Percentiles rank a stretch among this genome's conserved stretches.
These are phyloP conservation scores for Ceratocystis cacaofunesta DNA, from an alignment of 2,329 filamentous ascomycete genomes.

Conservation along the genomic window DNA sequence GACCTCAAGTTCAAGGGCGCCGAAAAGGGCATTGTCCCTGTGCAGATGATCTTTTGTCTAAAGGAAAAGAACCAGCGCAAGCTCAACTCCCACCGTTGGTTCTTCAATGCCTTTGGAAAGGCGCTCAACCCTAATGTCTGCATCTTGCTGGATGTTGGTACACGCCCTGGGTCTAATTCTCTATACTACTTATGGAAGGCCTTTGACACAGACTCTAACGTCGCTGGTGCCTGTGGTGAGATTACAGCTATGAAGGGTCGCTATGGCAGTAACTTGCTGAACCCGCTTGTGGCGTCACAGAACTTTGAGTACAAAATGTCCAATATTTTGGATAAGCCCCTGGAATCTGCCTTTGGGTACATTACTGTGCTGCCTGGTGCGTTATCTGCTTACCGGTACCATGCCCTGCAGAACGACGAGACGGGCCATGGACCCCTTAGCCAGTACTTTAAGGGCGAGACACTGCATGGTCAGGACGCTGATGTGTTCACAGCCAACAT, in stretches of 20 bases:
- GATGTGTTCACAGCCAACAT: constrained; percentile 97
- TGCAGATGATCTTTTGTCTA: constrained; percentile 94
- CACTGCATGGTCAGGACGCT: constrained; percentile 84
- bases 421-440: constrained; percentile 89
- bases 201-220: constrained; percentile 93
- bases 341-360: constrained; percentile 95
- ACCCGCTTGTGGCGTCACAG: constrained; percentile 88
- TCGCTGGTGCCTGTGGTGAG: constrained; percentile 90
- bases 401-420: constrained; percentile 90
- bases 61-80: constrained; percentile 98
- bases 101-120: constrained; percentile 94
- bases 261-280: constrained; percentile 66
- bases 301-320: constrained; percentile 99
- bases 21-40: constrained; percentile 96
- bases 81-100: constrained; percentile 96
- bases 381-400: constrained; percentile 86
- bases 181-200: constrained; percentile 99
- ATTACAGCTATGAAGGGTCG: constrained; percentile 95
- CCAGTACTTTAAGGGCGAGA: constrained; percentile 99
- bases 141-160: constrained; percentile 91
- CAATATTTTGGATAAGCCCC: constrained; percentile 92
- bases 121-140: constrained; percentile 92
- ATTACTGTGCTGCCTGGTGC: constrained; percentile 95
- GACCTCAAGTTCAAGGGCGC: constrained; percentile 98
- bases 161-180: constrained; percentile 72